Evolutionary conservation across 202 grass and related monocot species (phyloP), one percentile per base, ranked within the genome.

Genomic region (Bolboschoenoplectus hybrid): DNA sequence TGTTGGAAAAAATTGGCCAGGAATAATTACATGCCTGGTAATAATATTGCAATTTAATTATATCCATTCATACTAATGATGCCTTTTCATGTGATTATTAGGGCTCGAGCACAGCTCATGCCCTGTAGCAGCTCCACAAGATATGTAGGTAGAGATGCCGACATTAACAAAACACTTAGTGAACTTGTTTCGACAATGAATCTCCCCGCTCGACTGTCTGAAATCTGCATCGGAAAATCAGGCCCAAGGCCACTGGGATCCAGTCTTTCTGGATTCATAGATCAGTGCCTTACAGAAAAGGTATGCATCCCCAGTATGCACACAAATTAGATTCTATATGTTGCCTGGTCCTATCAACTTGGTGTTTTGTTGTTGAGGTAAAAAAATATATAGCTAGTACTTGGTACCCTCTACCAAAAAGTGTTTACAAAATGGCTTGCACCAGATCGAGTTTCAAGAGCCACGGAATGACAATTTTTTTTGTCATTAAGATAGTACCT

Each of bases 121-220:
- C 62, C 52, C 1, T 19, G 70, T 6, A 87, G 89, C 6, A 78
- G 84, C 62, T 67, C 13, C 1, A 85, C 84, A 3, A 89, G 89
- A 84, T 55, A 79, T 0, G 87, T 53, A 35, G 56, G 87, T 2
- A 85, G 85, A 45, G 43, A 51, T 26, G n/a, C 80, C 7, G 44
- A 14, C 17, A 56, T 32, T 1, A 20, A 2, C 60, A 3, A n/a
- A n/a, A 9, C 13, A 26, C 26, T 26, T 8, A 3, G 2, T 3
- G 51, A 9, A 70, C 5, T 9, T 57, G 40, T 44, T 2, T 3
- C 9, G 6, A 19, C 12, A 11, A 0, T 10, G 0, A 43, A 45
- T 4, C 57, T 84, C 45, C 44, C 0, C 11, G 1, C 2, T 19
- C 45, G 41, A 10, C 47, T 66, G 6, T 7, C 2, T 11, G 26